Evolutionary conservation across 1,284 basidiomycete species (phyloP).

Genomic region (Hortiboletus rubellus): DNA sequence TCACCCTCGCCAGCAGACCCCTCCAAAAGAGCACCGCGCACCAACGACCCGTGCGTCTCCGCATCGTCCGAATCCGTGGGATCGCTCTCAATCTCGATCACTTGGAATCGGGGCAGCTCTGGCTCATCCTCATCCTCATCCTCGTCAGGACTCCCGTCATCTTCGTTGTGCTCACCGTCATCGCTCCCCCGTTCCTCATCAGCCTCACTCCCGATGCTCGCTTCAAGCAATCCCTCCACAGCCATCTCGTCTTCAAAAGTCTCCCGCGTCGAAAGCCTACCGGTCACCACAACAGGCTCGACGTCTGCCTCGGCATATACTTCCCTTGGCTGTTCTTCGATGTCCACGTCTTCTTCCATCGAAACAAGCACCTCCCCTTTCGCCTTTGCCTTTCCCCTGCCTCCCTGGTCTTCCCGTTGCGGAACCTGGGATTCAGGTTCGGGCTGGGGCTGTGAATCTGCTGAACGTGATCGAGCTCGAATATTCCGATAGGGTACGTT

Average conservation of each 20-base stretch:
- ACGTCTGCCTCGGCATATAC: background rate
- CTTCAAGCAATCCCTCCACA: slow-evolving; percentile 27
- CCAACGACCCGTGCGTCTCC: slow-evolving; percentile 26
- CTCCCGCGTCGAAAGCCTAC: background rate
- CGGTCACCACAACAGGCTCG: background rate
- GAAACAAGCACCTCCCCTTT: background rate
- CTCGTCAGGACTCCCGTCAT: background rate
- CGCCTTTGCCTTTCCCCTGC: slow-evolving; percentile 11
- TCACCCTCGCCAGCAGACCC: background rate
- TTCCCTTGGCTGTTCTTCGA: background rate
- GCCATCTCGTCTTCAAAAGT: slow-evolving; percentile 21
- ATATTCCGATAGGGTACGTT: slow-evolving; percentile 20
- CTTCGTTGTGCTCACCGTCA: background rate
- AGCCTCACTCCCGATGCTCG: background rate
- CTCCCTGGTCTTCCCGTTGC: background rate
- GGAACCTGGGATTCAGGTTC: background rate
- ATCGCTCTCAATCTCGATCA: slow-evolving; percentile 7
- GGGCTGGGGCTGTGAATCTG: slow-evolving; percentile 9
- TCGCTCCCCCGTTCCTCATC: background rate
- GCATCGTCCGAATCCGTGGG: slow-evolving; percentile 33
- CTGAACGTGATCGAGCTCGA: slow-evolving; percentile 24
- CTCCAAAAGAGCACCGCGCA: background rate
- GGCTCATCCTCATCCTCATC: background rate
- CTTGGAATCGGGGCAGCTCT: slow-evolving; percentile 14
- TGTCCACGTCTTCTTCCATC: slow-evolving; percentile 12